Evolutionary conservation across 805 yeast genomes (phyloP).

Genomic region (Yamadazyma phyllophila): DNA sequence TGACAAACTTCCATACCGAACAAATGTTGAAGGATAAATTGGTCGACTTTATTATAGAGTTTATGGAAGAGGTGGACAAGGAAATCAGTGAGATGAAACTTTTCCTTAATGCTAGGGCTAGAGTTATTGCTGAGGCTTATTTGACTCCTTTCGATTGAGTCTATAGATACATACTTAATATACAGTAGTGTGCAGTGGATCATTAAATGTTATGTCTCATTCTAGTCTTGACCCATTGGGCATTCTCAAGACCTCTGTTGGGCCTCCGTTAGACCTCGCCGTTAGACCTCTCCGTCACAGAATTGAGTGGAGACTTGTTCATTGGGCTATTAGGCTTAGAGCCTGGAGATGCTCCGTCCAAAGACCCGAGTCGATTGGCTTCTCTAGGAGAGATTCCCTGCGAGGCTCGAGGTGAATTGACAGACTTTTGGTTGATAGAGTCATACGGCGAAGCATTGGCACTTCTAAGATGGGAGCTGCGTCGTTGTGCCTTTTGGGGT

Average conservation of each 20-base stretch:
- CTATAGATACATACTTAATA: not conserved
- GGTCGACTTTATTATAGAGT: slow-evolving; percentile 95
- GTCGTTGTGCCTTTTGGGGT: not conserved
- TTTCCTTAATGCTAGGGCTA: slow-evolving; percentile 94
- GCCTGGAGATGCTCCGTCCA: too few species aligned
- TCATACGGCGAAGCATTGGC: too few species aligned
- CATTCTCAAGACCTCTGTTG: too few species aligned
- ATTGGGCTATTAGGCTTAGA: slow-evolving; percentile 20
- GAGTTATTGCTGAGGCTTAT: slow-evolving; percentile 96
- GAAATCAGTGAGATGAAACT: slow-evolving; percentile 98
- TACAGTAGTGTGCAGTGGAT: not conserved
- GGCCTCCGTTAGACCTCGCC: too few species aligned
- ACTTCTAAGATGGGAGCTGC: not conserved
- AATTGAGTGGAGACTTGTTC: slow-evolving; percentile 17
- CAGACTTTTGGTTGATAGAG: too few species aligned
- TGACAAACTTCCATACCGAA: slow-evolving; percentile 93
- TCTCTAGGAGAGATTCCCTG: not conserved
- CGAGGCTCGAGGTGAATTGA: not conserved
- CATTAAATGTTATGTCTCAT: too few species aligned
- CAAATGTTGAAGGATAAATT: slow-evolving; percentile 92
- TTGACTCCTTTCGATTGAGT: slow-evolving; percentile 77
- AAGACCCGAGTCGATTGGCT: slow-evolving; percentile 1
- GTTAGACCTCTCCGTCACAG: slow-evolving; percentile 5
- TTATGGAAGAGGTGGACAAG: slow-evolving; percentile 98
- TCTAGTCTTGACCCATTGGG: too few species aligned